Evolutionary conservation across 257 asterid species (phyloP).

Genomic region (Nicotiana sylvestris): DNA sequence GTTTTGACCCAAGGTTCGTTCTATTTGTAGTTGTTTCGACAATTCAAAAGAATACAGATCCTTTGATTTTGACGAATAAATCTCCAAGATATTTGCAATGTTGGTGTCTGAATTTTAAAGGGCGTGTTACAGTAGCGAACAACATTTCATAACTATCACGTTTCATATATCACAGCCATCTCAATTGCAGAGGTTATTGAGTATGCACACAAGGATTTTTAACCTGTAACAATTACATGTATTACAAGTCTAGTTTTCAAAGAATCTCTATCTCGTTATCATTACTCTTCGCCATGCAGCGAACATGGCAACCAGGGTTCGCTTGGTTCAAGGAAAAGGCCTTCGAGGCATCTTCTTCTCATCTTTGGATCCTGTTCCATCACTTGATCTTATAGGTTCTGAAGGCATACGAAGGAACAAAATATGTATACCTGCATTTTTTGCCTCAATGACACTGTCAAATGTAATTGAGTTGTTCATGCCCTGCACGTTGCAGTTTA

Average conservation of each 20-base stretch:
- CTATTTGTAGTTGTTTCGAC: slow-evolving; percentile 1
- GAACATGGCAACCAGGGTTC: slow-evolving; percentile 63
- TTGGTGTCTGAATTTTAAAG: slow-evolving; percentile 66
- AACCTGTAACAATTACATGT: not conserved
- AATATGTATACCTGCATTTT: slow-evolving; percentile 72
- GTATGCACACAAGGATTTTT: too few relatives aligned
- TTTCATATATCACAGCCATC: not conserved
- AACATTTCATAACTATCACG: too few relatives aligned
- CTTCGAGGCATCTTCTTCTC: slow-evolving; percentile 77
- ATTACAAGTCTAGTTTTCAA: not conserved
- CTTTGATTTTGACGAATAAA: slow-evolving; percentile 11
- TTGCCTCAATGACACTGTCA: slow-evolving; percentile 49
- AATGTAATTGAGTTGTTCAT: slow-evolving; percentile 72
- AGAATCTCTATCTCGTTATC: slow-evolving; percentile 23
- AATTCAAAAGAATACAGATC: slow-evolving; percentile 20
- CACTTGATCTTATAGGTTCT: slow-evolving; percentile 26
- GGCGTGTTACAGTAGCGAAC: slow-evolving; percentile 49
- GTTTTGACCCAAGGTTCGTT: not conserved
- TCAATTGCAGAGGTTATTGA: not conserved
- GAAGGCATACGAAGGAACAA: slow-evolving; percentile 24
- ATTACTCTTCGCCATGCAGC: slow-evolving; percentile 26
- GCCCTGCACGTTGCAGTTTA: slow-evolving; percentile 76
- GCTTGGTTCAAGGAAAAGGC: slow-evolving; percentile 65
- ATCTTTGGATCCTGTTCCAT: slow-evolving; percentile 26
- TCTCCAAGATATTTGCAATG: slow-evolving; percentile 64